phyloP scores from a whole-genome alignment of 768 basidiomycete species.

The Melanogaster broomeanus region DNA sequence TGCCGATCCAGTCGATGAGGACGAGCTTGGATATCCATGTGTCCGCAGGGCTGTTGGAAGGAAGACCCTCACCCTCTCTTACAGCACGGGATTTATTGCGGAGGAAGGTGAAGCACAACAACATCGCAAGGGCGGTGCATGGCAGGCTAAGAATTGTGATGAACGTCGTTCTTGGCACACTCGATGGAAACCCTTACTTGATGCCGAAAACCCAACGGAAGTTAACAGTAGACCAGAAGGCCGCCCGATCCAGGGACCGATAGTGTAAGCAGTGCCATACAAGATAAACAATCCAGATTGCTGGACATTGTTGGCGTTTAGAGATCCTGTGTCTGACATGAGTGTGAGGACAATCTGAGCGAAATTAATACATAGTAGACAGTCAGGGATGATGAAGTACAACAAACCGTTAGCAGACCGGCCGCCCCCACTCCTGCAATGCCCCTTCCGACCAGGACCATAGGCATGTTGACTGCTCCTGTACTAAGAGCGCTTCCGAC shows the following conservation, averaged over 20 bases:
- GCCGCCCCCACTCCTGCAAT: too few relatives aligned
- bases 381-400: background rate
- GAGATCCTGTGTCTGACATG: conserved; percentile 43
- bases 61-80: conserved; percentile 13
- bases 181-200: conserved; percentile 37
- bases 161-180: background rate
- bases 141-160: too few relatives aligned
- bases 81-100: conserved; percentile 32
- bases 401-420: conserved; percentile 37
- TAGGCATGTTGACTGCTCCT: too few relatives aligned
- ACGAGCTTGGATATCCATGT: too few relatives aligned
- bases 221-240: too few relatives aligned
- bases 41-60: background rate
- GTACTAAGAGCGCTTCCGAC: conserved; percentile 45
- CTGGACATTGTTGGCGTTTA: conserved; percentile 48
- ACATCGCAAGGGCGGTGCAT: conserved; percentile 34
- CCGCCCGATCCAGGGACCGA: conserved; percentile 49
- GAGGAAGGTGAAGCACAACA: conserved; percentile 43
- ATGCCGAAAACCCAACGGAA: too few relatives aligned
- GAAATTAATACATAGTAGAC: too few relatives aligned
- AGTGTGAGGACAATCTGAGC: conserved; percentile 47
- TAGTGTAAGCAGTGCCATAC: conserved; percentile 42
- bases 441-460: too few relatives aligned
- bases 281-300: conserved; percentile 41
- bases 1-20: too few relatives aligned